Conservation (phyloP, 2,329 filamentous ascomycete genomes). For the Fusarium multiceps region DNA sequence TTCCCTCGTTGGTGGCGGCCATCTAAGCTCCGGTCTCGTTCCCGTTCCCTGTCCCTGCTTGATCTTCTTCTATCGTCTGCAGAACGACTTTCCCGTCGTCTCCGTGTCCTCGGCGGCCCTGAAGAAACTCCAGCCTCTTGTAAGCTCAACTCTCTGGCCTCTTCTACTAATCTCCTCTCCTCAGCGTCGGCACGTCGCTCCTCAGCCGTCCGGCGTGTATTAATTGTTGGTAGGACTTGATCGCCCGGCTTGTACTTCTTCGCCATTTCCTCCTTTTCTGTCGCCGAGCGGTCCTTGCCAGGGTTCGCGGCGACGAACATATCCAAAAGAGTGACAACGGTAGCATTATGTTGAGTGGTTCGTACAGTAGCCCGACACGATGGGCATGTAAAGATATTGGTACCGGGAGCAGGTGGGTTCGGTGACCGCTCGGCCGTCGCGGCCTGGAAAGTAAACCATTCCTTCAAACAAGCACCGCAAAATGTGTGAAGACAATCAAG, state of each 20-base stretch:
- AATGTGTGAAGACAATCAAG: constrained; percentile 96
- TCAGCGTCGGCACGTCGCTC: constrained; percentile 70
- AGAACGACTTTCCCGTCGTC: constrained; percentile 52
- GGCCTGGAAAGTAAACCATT: constrained; percentile 92
- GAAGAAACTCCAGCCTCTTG: constrained; percentile 69
- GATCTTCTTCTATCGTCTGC: constrained; percentile 48
- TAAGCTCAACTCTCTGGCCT: constrained; percentile 79
- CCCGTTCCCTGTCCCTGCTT: constrained; percentile 41
- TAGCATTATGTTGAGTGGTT: constrained; percentile 89
- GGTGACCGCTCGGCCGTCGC: constrained; percentile 65
- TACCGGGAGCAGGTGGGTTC: constrained; percentile 59
- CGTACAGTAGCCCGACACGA: constrained; percentile 89
- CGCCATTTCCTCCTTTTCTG: constrained; percentile 81
- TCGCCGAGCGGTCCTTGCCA: constrained; percentile 72
- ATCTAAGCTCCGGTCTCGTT: constrained; percentile 46
- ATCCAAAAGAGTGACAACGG: constrained; percentile 87
- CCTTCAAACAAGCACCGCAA: constrained; percentile 93
- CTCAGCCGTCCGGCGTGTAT: constrained; percentile 60
- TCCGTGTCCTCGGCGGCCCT: constrained; percentile 46
- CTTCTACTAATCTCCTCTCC: constrained; percentile 76
- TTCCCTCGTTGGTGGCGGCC: constrained; percentile 47
- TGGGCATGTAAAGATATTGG: constrained; percentile 82
- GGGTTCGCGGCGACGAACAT: constrained; percentile 88
- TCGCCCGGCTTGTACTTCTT: constrained; percentile 85
- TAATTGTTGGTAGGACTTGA: constrained; percentile 75